phyloP scores from a whole-genome alignment of 2,329 filamentous ascomycete genomes.

The Phialemonium atrogriseum region DNA sequence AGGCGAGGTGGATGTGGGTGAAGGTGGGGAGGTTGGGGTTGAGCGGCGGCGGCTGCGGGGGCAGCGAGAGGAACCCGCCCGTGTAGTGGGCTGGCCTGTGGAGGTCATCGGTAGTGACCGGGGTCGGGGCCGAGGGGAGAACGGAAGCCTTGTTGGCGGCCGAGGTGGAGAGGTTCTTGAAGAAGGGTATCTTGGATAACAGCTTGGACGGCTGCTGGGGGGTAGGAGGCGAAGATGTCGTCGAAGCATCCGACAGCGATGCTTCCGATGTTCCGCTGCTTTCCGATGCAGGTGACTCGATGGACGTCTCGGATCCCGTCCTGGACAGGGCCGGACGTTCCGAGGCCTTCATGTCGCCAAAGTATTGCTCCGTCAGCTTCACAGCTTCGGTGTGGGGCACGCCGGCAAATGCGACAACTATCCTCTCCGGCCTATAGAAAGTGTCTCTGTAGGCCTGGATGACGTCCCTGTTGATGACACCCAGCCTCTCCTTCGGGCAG shows the following conservation, averaged over 20 bases:
- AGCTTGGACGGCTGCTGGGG: slow-evolving; percentile 82
- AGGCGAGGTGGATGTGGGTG: slow-evolving; percentile 90
- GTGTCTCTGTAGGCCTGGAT: slow-evolving; percentile 71
- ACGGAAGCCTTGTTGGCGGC: slow-evolving; percentile 54
- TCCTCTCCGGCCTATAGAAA: slow-evolving; percentile 84
- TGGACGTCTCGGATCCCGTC: slow-evolving; percentile 50
- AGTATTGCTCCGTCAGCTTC: slow-evolving; percentile 70
- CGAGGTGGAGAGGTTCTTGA: slow-evolving; percentile 79
- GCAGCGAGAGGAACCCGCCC: slow-evolving; percentile 83
- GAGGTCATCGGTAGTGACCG: slow-evolving; percentile 46
- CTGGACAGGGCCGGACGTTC: slow-evolving; percentile 43
- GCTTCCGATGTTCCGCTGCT: slow-evolving; percentile 23
- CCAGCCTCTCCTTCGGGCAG: slow-evolving; percentile 78
- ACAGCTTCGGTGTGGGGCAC: slow-evolving; percentile 78
- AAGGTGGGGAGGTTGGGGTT: slow-evolving; percentile 73
- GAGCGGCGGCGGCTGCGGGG: slow-evolving; percentile 66
- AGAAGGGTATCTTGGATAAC: slow-evolving; percentile 63
- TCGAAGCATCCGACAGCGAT: slow-evolving; percentile 25
- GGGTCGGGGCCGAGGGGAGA: slow-evolving; percentile 32
- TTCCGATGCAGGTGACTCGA: slow-evolving; percentile 33
- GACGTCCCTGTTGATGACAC: slow-evolving; percentile 62
- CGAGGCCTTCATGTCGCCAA: slow-evolving; percentile 74
- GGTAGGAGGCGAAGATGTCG: slow-evolving; percentile 64
- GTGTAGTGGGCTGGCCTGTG: slow-evolving; percentile 71
- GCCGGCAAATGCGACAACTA: slow-evolving; percentile 92